Evolutionary conservation across 352 stramenopile genomes (phyloP), one percentile per base, ranked within the genome.

Genomic region (Globisporangium camurandrum): DNA sequence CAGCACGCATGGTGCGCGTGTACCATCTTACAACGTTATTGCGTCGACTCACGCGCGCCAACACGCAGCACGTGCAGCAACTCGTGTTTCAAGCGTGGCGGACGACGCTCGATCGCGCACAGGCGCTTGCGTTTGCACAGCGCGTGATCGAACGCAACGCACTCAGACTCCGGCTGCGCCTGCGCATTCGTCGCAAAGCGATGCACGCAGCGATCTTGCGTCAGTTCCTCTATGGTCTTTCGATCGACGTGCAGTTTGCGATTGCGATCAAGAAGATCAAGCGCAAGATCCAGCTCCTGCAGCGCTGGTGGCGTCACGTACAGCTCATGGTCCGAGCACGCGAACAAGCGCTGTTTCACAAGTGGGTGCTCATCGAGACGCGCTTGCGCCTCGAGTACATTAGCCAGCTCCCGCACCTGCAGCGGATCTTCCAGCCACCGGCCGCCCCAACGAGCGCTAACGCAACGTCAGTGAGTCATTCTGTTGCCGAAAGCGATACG

Each of bases 241-340:
- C 74, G 14, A 44, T 84, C 27, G 74, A 86, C 26, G 69, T 82
- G 59, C 71, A 69, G 22, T 86, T 86, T 16, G 67, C 71, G n/a
- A 60, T 86, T 43, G 65, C 71, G 36, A 80, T 86, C 63, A 64
- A 76, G 48, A 68, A 71, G 23, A 59, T 84, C 44, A 74, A 82
- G 49, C 62, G 69, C 24, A 63, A 71, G 36, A 63, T 82, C 52
- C 59, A 65, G 46, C 42, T 66, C 33, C 64, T 86, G 12, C 74
- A 86, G 59, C 71, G 71, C 49, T 86, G 74, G 74, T 86, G 74
- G 74, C 64, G 71, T 7, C 69, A 71, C 37, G 56, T 73, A 10
- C 62, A 75, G 36, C 69, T 84, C 31, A 75, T 86, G 51, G 69
- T 84, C 20, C 59, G 55, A 2, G 74, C 71, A 6, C 56, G 74